Evolutionary conservation across 75 land plant genomes (phyloP).

Genomic region (Pinus albicaulis): DNA sequence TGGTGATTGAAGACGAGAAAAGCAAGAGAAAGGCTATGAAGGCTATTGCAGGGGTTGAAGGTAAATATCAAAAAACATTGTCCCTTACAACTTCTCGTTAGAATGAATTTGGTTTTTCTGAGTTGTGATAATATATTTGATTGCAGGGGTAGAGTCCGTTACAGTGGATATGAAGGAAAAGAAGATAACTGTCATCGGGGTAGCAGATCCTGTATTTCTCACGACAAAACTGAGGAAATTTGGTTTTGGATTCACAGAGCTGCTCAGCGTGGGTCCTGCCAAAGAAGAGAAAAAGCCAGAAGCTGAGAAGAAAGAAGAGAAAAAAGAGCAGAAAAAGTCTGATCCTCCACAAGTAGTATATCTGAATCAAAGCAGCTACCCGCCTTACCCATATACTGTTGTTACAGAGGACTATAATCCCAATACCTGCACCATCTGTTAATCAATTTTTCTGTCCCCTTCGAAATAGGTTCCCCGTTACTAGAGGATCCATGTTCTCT

Average conservation of each 20-base stretch:
- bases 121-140: no score
- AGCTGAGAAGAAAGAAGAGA: not conserved
- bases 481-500: no score
- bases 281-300: slow-evolving; percentile 31
- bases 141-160: slow-evolving; percentile 18
- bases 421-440: no score
- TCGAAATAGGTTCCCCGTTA: no score
- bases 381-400: no score
- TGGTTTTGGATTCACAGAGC: slow-evolving; percentile 10
- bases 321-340: not conserved
- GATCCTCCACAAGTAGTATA: not conserved
- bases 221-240: slow-evolving; percentile 20
- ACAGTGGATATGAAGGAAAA: slow-evolving; percentile 23
- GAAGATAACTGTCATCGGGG: slow-evolving; percentile 24
- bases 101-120: not conserved
- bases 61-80: not conserved
- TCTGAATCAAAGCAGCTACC: no score
- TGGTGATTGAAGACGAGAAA: not conserved
- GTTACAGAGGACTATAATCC: no score
- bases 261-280: slow-evolving; percentile 31
- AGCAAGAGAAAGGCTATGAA: not conserved
- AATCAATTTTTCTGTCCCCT: no score
- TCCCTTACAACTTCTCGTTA: no score
- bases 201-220: slow-evolving; percentile 18
- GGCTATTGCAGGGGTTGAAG: not conserved